Base-by-base conservation (phyloP, 495 filamentous ascomycete species). In the Sordaria brevicollis region DNA sequence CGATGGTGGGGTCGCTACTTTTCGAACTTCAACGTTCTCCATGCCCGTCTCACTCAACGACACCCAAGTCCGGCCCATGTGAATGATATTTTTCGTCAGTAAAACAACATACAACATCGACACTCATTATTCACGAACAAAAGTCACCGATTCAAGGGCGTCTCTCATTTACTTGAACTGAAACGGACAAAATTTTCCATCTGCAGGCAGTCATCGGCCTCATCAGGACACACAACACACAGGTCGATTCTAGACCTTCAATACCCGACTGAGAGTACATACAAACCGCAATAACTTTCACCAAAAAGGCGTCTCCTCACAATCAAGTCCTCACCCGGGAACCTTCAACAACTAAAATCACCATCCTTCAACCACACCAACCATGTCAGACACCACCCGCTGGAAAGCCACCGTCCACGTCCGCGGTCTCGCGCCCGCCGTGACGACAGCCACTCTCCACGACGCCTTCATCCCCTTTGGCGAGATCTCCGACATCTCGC, bases 381-480 rank as follows among this genome's bases (percentile, higher is more conserved):
- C 66, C 36, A 94, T 95, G 92, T 89, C 90, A 66, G 92, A 95
- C 82, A 83, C 88, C 15, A 84, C 94, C 36, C 91, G 95, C 67
- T 87, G 96, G 75, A 97, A 96, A 79, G 84, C 90, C 19, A 99
- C 95, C 35, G 83, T 99, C 71, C 96, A 95, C 76, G 90, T 98
- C 67, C 93, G 94, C 74, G 94, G 94, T 43, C 88, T 99, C 31
- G 90, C 95, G 72, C 88, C 90, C 69, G 84, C 88, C 31, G 92
- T 96, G 62, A 93, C 89, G 13, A 78, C 84, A 29, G 83, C 87
- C 35, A 90, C 89, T 49, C 85, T 99, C 62, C 89, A 94, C 62
- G 91, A 94, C 74, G 93, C 93, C 38, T 99, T 99, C 83, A 84
- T 98, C 35, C 96, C 96, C 0, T 99, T 99, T 76, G 95, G 95